A percentile compares a stretch with the other conserved stretches of the same genome.
phyloP scores from a whole-genome alignment of 2,329 filamentous ascomycete genomes.

The Alternaria burnsii region DNA sequence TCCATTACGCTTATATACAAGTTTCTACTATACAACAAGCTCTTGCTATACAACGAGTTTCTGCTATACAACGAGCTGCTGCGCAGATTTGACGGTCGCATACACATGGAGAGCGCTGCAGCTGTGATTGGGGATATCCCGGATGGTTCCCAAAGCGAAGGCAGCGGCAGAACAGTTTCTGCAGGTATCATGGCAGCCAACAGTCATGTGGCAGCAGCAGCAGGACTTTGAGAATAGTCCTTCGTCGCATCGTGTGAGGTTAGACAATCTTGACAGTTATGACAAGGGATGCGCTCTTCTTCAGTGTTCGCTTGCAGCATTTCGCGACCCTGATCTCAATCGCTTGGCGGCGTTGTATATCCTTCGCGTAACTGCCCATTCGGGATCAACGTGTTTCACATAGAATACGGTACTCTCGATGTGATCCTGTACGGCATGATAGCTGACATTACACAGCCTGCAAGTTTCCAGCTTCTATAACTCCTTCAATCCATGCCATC shows the following conservation, averaged over 20 bases:
- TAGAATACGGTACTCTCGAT: not conserved
- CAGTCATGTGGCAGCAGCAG: not conserved
- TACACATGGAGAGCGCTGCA: not conserved
- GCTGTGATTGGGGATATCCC: rapidly evolving
- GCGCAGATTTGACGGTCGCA: no score
- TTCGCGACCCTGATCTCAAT: not conserved
- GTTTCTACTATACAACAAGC: no score
- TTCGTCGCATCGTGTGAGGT: not conserved
- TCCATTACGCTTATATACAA: no score
- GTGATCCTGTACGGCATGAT: not conserved
- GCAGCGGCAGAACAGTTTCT: not conserved
- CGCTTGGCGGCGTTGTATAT: not conserved
- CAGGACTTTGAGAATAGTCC: rapidly evolving
- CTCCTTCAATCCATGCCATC: not conserved
- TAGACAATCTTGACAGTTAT: not conserved
- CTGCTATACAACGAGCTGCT: no score
- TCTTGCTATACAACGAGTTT: no score
- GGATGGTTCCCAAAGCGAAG: not conserved
- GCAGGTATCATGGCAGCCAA: not conserved
- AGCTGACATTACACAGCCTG: not conserved
- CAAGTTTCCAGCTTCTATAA: not conserved
- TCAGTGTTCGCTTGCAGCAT: not conserved
- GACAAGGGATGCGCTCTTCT: not conserved
- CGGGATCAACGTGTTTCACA: not conserved
- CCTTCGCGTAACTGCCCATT: not conserved